Evolutionary conservation across 1,139 yeast genomes (phyloP), one percentile per base, ranked within the genome.

Genomic region (Pichia sp.): DNA sequence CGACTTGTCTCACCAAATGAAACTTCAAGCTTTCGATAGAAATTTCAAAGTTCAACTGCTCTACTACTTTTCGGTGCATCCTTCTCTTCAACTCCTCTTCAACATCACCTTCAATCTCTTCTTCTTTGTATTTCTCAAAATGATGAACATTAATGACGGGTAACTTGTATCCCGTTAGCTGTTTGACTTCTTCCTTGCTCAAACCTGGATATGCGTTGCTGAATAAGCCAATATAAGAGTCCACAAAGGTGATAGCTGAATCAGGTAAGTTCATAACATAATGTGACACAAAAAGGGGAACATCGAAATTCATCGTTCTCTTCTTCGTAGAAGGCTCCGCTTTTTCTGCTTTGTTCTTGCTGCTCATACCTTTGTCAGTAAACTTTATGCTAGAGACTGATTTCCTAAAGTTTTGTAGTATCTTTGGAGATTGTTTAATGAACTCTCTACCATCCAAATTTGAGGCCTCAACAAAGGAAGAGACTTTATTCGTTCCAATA

Each of bases 221-320:
- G 64, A 85, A 90, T 19, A 90, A 75, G 0, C 97, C 96, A 54
- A 81, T 74, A 64, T 81, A 92, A 52, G 84, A 87, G 63, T 85
- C 84, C 52, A 93, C 73, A 65, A 95, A 95, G n/a, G 86, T 84
- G 32, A 93, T 75, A 0, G 99, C 98, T 45, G 90, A 79, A 66
- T 90, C 99, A 1, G 99, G 99, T 54, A 95, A 76, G 68, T 95
- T 95, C 99, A 95, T 93, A 10, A 90, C 96, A 66, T 82, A 95
- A 67, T 92, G 90, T 46, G 80, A 72, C 60, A 82, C 77, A 61
- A 75, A 79, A 36, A 71, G 71, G 0, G 98, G 98, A 4, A 90
- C 75, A 8, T 64, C 64, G 2, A 71, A 66, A 10, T 60, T 62
- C 7, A 54, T 56, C 30, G 64, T 60, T 54, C 67, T 69, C 59